phyloP scores from a whole-genome alignment of 306 rosid species.

The Sicyos edulis region DNA sequence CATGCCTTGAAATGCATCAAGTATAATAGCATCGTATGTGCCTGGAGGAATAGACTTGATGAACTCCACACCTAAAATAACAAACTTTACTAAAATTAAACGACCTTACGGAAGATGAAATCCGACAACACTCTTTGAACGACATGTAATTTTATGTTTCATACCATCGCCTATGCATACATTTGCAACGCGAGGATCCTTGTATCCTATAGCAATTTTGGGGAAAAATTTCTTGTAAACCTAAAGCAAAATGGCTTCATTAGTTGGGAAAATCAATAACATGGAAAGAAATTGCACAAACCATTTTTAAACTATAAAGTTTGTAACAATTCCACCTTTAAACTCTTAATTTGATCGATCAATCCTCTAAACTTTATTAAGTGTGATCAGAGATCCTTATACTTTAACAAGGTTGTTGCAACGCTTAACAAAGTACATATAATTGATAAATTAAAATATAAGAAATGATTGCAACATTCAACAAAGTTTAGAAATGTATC shows the following conservation, averaged over 20 bases:
- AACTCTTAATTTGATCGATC: no score
- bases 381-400: no score
- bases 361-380: no score
- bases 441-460: no score
- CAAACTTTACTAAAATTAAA: neutral
- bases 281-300: no score
- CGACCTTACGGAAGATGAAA: neutral
- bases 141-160: neutral
- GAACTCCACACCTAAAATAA: slow-evolving; percentile 32
- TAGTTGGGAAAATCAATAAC: neutral
- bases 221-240: slow-evolving; percentile 59
- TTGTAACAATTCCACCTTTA: neutral
- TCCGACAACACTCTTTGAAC: neutral
- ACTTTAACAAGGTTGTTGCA: no score
- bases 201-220: slow-evolving; percentile 54
- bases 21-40: slow-evolving; percentile 39
- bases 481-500: no score
- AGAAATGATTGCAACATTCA: no score
- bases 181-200: slow-evolving; percentile 44
- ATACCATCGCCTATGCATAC: slow-evolving; percentile 46
- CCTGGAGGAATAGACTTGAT: slow-evolving; percentile 30
- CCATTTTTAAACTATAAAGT: no score
- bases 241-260: slow-evolving; percentile 22
- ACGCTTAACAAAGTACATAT: no score
- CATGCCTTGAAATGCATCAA: slow-evolving; percentile 38